These are phyloP conservation scores for Thielaviopsis euricoi DNA, from an alignment of 2,329 filamentous ascomycete genomes.

Conservation along the genomic window DNA sequence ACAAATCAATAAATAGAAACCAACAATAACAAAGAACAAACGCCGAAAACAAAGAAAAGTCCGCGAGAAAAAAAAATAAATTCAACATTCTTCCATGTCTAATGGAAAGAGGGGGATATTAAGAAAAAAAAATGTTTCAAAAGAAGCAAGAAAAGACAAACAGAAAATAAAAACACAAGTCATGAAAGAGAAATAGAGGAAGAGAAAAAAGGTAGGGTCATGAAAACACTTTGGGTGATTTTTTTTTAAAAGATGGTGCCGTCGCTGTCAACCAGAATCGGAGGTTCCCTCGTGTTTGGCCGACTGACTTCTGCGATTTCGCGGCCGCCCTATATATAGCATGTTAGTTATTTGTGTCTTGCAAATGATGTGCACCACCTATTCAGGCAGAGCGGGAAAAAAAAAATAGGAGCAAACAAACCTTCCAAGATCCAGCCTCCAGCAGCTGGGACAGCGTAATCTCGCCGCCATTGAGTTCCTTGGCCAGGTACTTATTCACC, in stretches of 20 bases:
- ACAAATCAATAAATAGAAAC: too few species aligned
- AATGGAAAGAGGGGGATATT: neutral
- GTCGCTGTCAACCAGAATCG: constrained; percentile 90
- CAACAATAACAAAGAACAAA: too few species aligned
- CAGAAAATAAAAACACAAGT: neutral
- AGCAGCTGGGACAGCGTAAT: constrained; percentile 75
- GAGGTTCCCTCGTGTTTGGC: constrained; percentile 90
- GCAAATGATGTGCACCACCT: too few species aligned
- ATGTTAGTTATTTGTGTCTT: too few species aligned
- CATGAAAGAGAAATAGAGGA: neutral
- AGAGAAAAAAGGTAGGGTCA: neutral
- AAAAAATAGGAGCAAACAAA: constrained; percentile 24
- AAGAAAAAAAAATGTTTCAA: neutral
- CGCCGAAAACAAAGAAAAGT: too few species aligned
- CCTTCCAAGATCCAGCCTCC: constrained; percentile 97
- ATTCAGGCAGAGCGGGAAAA: neutral
- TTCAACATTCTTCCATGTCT: neutral
- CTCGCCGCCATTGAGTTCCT: constrained; percentile 49
- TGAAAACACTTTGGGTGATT: constrained; percentile 7
- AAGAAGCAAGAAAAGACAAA: neutral
- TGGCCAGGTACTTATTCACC: constrained; percentile 46
- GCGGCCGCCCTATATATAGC: constrained; percentile 53
- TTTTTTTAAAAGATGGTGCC: constrained; percentile 78
- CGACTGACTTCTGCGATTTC: constrained; percentile 91
- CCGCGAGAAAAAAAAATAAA: neutral